A percentile compares a stretch with the other conserved stretches of the same genome.
Evolutionary conservation across 2,329 filamentous ascomycete species (phyloP).

Genomic region (Celoporthe dispersa): DNA sequence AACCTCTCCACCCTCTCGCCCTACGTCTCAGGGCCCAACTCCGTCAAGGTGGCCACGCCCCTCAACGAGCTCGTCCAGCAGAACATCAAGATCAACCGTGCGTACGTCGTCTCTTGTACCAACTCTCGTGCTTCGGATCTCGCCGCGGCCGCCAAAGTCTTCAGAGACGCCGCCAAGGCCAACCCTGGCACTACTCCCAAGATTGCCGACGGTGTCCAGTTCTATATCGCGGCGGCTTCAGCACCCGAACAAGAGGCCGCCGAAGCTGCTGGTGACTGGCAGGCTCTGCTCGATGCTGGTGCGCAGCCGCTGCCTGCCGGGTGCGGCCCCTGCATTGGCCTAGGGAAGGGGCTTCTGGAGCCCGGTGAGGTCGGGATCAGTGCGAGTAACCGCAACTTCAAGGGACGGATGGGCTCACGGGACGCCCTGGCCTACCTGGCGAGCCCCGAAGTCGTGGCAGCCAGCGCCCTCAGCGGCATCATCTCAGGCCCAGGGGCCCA

Average conservation of each 20-base stretch:
- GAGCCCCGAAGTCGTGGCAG: slow-evolving; percentile 89
- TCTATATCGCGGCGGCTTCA: slow-evolving; percentile 91
- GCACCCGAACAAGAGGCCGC: slow-evolving; percentile 74
- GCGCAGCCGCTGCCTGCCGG: slow-evolving; percentile 70
- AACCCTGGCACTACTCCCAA: slow-evolving; percentile 62
- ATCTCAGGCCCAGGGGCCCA: slow-evolving; percentile 79
- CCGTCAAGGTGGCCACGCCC: slow-evolving; percentile 84
- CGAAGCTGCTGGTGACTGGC: slow-evolving; percentile 85
- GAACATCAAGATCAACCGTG: slow-evolving; percentile 81
- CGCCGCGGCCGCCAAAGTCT: slow-evolving; percentile 80
- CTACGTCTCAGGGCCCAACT: slow-evolving; percentile 86
- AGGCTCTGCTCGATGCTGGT: slow-evolving; percentile 76
- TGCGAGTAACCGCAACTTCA: slow-evolving; percentile 87
- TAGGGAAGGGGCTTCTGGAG: slow-evolving; percentile 79
- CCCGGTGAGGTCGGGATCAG: slow-evolving; percentile 83
- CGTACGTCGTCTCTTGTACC: slow-evolving; percentile 97
- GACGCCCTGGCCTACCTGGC: slow-evolving; percentile 84
- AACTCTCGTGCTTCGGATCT: slow-evolving; percentile 84
- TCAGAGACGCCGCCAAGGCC: slow-evolving; percentile 69
- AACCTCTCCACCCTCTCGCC: slow-evolving; percentile 84
- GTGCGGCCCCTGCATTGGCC: slow-evolving; percentile 83
- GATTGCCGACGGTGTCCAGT: slow-evolving; percentile 75
- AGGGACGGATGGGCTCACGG: slow-evolving; percentile 83
- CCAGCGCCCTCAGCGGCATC: slow-evolving; percentile 74
- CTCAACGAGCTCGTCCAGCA: slow-evolving; percentile 72